These are phyloP conservation scores for Pseudonitzschia delicatissima DNA, from an alignment of 108 stramenopile species.

Conservation along the genomic window DNA sequence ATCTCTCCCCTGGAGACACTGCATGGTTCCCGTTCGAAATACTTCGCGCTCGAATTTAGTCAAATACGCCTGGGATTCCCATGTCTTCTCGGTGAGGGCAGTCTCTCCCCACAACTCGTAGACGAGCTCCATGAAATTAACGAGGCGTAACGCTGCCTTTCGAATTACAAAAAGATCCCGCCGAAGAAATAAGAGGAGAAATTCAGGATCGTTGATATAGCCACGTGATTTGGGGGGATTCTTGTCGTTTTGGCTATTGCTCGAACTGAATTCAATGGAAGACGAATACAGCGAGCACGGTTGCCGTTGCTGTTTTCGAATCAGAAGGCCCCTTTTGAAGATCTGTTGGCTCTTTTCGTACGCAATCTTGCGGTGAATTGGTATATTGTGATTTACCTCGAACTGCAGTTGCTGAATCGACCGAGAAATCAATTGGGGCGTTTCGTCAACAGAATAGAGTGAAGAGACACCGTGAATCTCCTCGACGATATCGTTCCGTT, in stretches of 20 bases:
- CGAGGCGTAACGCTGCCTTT: slow-evolving; percentile 18
- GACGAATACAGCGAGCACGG: no score
- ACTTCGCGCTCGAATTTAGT: neutral
- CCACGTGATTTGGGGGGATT: neutral
- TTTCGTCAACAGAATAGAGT: neutral
- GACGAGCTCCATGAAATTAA: neutral
- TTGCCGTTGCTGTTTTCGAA: neutral
- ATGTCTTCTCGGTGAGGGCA: neutral
- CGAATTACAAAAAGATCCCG: slow-evolving; percentile 15
- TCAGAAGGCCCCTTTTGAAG: no score
- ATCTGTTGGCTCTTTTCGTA: neutral
- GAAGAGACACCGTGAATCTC: slow-evolving; percentile 7
- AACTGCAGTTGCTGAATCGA: neutral
- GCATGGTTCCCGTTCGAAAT: slow-evolving; percentile 2
- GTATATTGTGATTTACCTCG: neutral
- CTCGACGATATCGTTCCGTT: slow-evolving; percentile 7
- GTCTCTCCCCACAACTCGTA: slow-evolving; percentile 1
- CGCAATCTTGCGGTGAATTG: neutral
- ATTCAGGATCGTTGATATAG: slow-evolving; percentile 17
- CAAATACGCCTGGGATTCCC: neutral
- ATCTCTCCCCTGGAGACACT: neutral
- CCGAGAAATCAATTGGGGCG: neutral
- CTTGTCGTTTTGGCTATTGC: neutral
- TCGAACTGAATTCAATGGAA: no score
- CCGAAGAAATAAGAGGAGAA: slow-evolving; percentile 34